Evolutionary conservation across 768 basidiomycete species (phyloP), one percentile per base, ranked within the genome.

Genomic region (Mycena sanguinolenta): DNA sequence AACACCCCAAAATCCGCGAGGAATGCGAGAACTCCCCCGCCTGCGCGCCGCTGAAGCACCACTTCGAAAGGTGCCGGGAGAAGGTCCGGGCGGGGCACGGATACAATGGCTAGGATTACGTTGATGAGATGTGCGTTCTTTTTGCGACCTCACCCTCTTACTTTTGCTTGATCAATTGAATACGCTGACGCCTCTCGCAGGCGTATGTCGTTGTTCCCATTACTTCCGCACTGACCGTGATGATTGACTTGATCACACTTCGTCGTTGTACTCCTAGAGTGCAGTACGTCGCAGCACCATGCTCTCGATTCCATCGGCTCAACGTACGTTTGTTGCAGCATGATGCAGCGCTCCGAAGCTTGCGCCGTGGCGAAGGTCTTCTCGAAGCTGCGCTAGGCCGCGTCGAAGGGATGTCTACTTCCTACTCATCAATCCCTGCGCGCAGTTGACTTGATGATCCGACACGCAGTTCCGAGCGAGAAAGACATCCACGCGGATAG

Each of bases 41-140:
- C 73, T 97, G 96, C 74, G 88, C 87, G 44, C 81, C 89, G 42
- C 79, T 91, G 65, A 84, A 91, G 44, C 89, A 92, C 77, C 96
- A 97, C 83, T 97, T 97, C 80, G 88, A 92, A 69, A 94, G 96
- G 77, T 97, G 96, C 81, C 88, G 93, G 78, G 93, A 96, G 81
- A 96, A 95, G 83, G 91, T 98, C 55, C 82, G 89, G 68, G 86
- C 84, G 34, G 96, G 96, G 28, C 78, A 96, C 76, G 96, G 95
- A 46, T 95, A 88, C 88, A 91, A 94, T 79, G 90, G 90, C 72
- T 96, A 97, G 85, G 95, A 97, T 78, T 97, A 95, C 77, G 92
- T 96, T 42, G 94, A 96, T 83, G 95, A 95, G 86, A 80, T 95
- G 93, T 94, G 32, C 32, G 73, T 23, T 71, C 81, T 73, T 69